phyloP scores from a whole-genome alignment of 2,329 filamentous ascomycete genomes.

The Ophiosphaerella narmari region DNA sequence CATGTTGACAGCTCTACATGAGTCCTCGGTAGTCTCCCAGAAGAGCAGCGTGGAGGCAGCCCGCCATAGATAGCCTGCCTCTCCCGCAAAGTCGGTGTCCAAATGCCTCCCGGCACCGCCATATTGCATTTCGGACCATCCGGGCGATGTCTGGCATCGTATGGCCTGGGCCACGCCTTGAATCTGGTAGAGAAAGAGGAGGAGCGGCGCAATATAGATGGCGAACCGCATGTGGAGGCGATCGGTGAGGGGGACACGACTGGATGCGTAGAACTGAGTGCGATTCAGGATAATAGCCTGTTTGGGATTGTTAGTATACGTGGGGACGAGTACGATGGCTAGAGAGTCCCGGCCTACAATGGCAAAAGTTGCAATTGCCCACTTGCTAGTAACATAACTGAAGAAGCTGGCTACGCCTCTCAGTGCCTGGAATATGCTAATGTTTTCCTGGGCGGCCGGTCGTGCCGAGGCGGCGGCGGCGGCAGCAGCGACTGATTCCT shows the following conservation, averaged over 20 bases:
- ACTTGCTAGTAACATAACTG: conserved; percentile 69
- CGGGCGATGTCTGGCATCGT: conserved; percentile 78
- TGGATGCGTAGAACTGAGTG: conserved; percentile 91
- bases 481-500: conserved; percentile 48
- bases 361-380: conserved; percentile 85
- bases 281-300: conserved; percentile 85
- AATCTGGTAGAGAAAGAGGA: conserved; percentile 61
- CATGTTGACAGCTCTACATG: conserved; percentile 79
- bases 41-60: conserved; percentile 74
- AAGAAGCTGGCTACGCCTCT: conserved; percentile 84
- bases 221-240: conserved; percentile 60
- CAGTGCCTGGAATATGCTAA: conserved; percentile 56
- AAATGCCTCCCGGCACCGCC: conserved; percentile 49
- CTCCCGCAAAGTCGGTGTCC: conserved; percentile 56
- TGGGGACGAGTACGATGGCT: background rate
- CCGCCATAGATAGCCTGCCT: conserved; percentile 71
- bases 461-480: conserved; percentile 47
- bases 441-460: conserved; percentile 36
- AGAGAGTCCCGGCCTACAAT: conserved; percentile 58
- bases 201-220: conserved; percentile 38
- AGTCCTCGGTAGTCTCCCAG: conserved; percentile 73
- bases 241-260: conserved; percentile 74
- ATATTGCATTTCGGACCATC: conserved; percentile 53
- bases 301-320: conserved; percentile 3
- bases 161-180: conserved; percentile 77